Conservation (phyloP, 306 rosid species). For the Vigna nakashimae region DNA sequence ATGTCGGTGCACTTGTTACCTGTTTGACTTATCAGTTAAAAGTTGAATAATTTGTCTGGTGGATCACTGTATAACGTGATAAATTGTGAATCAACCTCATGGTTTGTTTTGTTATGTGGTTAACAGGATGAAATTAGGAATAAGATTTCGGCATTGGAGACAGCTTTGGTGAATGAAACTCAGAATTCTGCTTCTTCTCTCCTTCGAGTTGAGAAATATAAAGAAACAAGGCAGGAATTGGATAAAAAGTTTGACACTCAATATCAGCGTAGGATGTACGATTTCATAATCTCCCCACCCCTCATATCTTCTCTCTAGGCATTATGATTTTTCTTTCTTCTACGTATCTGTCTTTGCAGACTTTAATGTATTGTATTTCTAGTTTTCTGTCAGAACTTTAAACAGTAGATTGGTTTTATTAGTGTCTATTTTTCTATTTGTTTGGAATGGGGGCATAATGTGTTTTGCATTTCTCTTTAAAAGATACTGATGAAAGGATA, state of each 20-base stretch:
- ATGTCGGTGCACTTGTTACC: not conserved
- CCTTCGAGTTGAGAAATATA: conserved; percentile 68
- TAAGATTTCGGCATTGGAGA: conserved; percentile 68
- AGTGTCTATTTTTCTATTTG: conserved; percentile 15
- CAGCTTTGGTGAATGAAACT: conserved; percentile 59
- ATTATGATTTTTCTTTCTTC: conserved; percentile 18
- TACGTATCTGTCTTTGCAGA: conserved; percentile 5
- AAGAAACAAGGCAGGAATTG: conserved; percentile 77
- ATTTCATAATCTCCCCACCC: conserved; percentile 20
- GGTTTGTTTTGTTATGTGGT: conserved; percentile 37
- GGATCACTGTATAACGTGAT: conserved; percentile 4
- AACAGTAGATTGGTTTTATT: conserved; percentile 20
- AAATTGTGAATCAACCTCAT: conserved; percentile 16
- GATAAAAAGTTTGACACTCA: conserved; percentile 83
- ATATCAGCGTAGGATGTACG: conserved; percentile 86
- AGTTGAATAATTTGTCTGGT: conserved; percentile 30
- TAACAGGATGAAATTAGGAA: conserved; percentile 82
- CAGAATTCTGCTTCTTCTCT: conserved; percentile 65
- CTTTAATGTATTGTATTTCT: conserved; percentile 33
- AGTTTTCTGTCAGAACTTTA: conserved; percentile 11
- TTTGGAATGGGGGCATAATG: conserved; percentile 11
- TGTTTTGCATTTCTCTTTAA: conserved; percentile 18
- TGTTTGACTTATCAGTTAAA: conserved; percentile 18
- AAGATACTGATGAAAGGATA: conserved; percentile 28
- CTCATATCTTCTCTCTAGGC: conserved; percentile 9